phyloP scores from a whole-genome alignment of 2,329 filamentous ascomycete genomes.

The Alternaria sp. region DNA sequence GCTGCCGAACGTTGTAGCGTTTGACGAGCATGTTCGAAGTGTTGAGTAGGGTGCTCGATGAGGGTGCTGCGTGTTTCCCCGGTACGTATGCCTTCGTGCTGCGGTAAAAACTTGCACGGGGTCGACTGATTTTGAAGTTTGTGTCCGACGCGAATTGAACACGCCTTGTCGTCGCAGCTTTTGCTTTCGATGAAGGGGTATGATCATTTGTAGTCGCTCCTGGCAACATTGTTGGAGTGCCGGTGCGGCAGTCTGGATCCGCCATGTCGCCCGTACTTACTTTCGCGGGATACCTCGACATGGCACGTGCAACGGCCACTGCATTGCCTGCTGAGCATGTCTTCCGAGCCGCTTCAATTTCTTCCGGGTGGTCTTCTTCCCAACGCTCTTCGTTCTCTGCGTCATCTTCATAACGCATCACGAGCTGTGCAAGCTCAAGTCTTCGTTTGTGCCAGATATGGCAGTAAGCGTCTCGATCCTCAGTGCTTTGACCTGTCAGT shows the following conservation, averaged over 20 bases:
- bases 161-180: background rate
- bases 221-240: background rate
- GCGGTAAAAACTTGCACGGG: accelerated
- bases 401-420: background rate
- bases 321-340: background rate
- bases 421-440: background rate
- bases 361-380: background rate
- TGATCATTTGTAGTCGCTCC: background rate
- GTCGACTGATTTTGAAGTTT: background rate
- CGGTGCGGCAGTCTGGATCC: background rate
- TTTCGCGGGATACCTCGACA: background rate
- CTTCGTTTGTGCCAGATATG: background rate
- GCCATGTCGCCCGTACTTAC: background rate
- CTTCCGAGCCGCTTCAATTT: background rate
- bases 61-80: background rate
- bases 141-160: background rate
- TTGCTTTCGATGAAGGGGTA: background rate
- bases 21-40: background rate
- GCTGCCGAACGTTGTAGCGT: background rate
- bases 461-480: background rate
- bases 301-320: background rate
- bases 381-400: background rate
- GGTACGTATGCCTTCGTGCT: background rate
- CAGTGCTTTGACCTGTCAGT: background rate
- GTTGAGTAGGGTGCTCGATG: background rate